phyloP scores from a whole-genome alignment of 192 early-diverging fungal species.

The Martensiomyces pterosporus region DNA sequence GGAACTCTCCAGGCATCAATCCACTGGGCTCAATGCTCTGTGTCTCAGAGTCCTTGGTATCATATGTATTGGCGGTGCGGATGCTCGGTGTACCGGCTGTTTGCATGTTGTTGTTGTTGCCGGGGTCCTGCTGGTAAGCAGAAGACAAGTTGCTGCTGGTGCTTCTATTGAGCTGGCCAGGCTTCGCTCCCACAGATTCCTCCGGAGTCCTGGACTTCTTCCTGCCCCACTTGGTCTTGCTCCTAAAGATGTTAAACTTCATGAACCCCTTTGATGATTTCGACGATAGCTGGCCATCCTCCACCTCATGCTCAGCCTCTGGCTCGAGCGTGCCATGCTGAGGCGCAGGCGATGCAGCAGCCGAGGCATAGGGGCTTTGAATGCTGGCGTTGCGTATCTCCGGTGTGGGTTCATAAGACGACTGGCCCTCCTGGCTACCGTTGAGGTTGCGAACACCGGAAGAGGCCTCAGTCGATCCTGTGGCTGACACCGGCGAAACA shows the following conservation, averaged over 20 bases:
- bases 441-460: too few species aligned
- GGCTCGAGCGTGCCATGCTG: too few species aligned
- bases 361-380: too few species aligned
- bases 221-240: conserved; percentile 19
- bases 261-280: conserved; percentile 27
- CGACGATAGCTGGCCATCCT: too few species aligned
- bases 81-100: conserved; percentile 5
- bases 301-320: conserved; percentile 10
- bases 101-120: background rate
- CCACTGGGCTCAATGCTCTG: conserved; percentile 2
- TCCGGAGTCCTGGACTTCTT: conserved; percentile 20
- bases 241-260: conserved; percentile 33
- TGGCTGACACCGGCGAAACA: too few species aligned
- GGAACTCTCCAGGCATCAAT: background rate
- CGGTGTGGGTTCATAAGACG: too few species aligned
- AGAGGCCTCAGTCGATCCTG: too few species aligned
- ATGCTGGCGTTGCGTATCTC: background rate
- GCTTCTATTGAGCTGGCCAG: conserved; percentile 23
- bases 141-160: conserved; percentile 16
- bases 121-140: conserved; percentile 2
- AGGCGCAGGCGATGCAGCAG: too few species aligned
- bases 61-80: conserved; percentile 12
- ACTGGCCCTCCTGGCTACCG: too few species aligned
- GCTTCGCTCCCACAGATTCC: conserved; percentile 12
- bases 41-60: conserved; percentile 10